Percentiles rank a stretch among this genome's conserved stretches.
Conservation (phyloP, 78 protist species). For the Paulinella micropora region DNA sequence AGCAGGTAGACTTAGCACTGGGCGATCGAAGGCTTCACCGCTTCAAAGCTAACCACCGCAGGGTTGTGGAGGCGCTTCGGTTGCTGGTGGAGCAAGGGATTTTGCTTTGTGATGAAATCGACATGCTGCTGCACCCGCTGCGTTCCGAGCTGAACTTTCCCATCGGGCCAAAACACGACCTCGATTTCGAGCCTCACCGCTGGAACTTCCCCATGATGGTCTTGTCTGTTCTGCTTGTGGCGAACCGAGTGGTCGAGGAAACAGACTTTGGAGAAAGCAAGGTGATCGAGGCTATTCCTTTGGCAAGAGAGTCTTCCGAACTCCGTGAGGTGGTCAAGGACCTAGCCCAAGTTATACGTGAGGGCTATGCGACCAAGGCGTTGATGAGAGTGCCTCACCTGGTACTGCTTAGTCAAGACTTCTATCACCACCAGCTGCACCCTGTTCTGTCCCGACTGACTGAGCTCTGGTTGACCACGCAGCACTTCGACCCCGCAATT, state of each 20-base stretch:
- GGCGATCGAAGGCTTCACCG: no score
- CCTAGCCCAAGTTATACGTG: no score
- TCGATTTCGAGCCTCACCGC: conserved; percentile 20
- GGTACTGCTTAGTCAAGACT: conserved; percentile 11
- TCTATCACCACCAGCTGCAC: not conserved
- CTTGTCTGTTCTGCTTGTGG: no score
- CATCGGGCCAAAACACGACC: conserved; percentile 28
- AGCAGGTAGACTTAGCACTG: no score
- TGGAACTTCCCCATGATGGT: conserved; percentile 44
- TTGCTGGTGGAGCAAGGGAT: no score
- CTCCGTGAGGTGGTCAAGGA: not conserved
- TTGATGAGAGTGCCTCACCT: conserved; percentile 38
- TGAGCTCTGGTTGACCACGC: conserved; percentile 15
- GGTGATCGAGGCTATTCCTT: no score
- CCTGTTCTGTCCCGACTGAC: conserved; percentile 20
- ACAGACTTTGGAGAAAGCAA: no score
- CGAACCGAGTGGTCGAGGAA: not conserved
- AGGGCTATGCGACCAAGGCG: not conserved
- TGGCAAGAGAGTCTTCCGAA: no score
- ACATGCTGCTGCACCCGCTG: conserved; percentile 54
- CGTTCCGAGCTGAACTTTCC: conserved; percentile 55
- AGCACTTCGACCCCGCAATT: not conserved
- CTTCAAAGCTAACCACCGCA: no score
- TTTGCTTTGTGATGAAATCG: conserved; percentile 59
- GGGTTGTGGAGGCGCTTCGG: no score